phyloP scores from a whole-genome alignment of 169 alveolate genomes.

The Plasmodium chabaudi region DNA sequence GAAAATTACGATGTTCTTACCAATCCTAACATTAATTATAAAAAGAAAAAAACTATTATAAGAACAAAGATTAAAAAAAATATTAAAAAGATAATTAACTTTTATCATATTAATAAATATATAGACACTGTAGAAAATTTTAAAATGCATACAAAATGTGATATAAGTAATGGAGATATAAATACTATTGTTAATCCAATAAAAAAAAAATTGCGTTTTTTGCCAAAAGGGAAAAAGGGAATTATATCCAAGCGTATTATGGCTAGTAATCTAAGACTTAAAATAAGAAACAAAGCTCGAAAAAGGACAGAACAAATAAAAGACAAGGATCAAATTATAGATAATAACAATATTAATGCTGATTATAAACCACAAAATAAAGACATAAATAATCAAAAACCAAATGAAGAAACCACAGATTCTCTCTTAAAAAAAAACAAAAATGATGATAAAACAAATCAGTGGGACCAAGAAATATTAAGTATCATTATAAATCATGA shows the following conservation, averaged over 20 bases:
- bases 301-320: constrained; percentile 4
- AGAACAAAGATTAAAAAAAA: constrained; percentile 47
- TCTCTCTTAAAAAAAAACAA: not conserved
- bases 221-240: constrained; percentile 51
- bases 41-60: constrained; percentile 46
- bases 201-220: constrained; percentile 9
- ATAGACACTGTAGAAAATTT: not conserved
- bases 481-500: constrained; percentile 54
- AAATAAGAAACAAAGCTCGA: constrained; percentile 44
- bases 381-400: not conserved
- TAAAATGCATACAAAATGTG: not conserved
- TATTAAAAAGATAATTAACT: constrained; percentile 46
- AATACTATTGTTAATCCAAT: constrained; percentile 8
- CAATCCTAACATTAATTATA: constrained; percentile 52
- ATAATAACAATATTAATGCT: not conserved
- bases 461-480: constrained; percentile 36
- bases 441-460: not conserved
- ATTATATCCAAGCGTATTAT: constrained; percentile 28
- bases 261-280: constrained; percentile 7
- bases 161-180: not conserved
- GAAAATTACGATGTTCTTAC: constrained; percentile 74
- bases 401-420: not conserved
- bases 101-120: constrained; percentile 10
- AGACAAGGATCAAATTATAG: not conserved
- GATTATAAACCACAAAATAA: not conserved